Evolutionary conservation across 2,329 filamentous ascomycete genomes (phyloP), one percentile per base, ranked within the genome.

Genomic region (Neofusicoccum kwambonambiense): DNA sequence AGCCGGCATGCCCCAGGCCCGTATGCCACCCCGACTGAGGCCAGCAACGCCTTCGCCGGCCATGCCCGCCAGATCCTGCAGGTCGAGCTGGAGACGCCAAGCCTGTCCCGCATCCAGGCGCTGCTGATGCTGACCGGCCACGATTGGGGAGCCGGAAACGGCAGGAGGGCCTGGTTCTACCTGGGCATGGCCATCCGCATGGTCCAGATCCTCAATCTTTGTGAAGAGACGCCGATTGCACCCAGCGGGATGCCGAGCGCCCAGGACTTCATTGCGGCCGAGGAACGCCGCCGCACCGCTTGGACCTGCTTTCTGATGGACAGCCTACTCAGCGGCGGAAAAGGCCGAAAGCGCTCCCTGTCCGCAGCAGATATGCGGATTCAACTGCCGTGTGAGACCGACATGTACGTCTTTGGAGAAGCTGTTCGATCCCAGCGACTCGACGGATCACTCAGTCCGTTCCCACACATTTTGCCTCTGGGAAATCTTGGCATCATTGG

Each of bases 71-170:
- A 77, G 68, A 74, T 78, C 39, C 71, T 79, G n/a, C 76, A 78
- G 66, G 73, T 70, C 41, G 75, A 76, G 67, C 73, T 79, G 67
- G 77, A 78, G 68, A 76, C 74, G 19, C 76, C 77, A 17, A 75
- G 71, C 66, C 73, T 78, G 62, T 75, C 73, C 66, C 74, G 76
- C 62, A 76, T 79, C 13, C 77, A 79, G 66, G 75, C 76, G 13
- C 69, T 79, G 54, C 68, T 81, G 58, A 77, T 82, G 72, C 65
- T 82, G 22, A 80, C 80, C 0, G 78, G 78, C n/a, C 78, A 81
- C 62, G 78, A 80, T 64, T 82, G 80, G 77, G 77, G 74, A 65
- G 82, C 79, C 62, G 81, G 78, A 66, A 79, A 79, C 44, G 77
- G 77, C 2, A 69, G 75, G 22, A 67, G 76, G 44, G 77, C 77